Base-by-base conservation (phyloP, 768 basidiomycete genomes). In the Xerocomus potaroensis region DNA sequence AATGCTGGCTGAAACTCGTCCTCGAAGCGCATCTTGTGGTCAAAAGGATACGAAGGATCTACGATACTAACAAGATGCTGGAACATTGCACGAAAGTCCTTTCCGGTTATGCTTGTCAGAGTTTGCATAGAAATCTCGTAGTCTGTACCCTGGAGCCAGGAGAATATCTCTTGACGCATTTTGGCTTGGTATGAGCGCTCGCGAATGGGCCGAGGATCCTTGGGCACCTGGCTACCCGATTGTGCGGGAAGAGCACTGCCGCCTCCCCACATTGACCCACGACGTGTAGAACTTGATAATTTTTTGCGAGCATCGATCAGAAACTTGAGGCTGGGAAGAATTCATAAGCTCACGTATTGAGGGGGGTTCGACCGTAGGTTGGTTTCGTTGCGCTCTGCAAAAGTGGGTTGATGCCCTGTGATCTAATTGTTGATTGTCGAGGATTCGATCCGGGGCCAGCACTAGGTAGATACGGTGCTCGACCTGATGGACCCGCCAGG, bases 1-100 rank as follows among this genome's bases (percentile, higher is more conserved):
- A 99, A 63, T 8, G 87, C 74, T 4, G 76, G 76, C 11, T 89
- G 73, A 54, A 91, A 85, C 55, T 94, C 90, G 43, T 97, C 93
- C 55, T 95, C 93, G 41, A 80, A 74, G 38, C 77, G 79, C 52
- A 69, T 71, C 26, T 72, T 72, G 43, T 75, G 68, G 58, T 75
- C 72, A 51, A 77, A 71, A n/a, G 77, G 72, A 68, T 83, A 81
- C 45, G 69, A 71, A 5, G 87, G 83, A 60, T 97, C 93, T 11
- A 93, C 69, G 21, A 75, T 75, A 14, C 69, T 62, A 24, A 92
- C 73, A 12, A 98, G 76, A 50, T 84, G 84, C 44, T 87, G 80
- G 62, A 96, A 92, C 33, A 97, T 87, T 1, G 77, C 70, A 23
- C 89, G 81, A 59, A 90, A 97, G 52, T 94, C 91, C 54, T 90